Conservation (phyloP, 108 stramenopile species). For the Mediolabrus comicus region DNA sequence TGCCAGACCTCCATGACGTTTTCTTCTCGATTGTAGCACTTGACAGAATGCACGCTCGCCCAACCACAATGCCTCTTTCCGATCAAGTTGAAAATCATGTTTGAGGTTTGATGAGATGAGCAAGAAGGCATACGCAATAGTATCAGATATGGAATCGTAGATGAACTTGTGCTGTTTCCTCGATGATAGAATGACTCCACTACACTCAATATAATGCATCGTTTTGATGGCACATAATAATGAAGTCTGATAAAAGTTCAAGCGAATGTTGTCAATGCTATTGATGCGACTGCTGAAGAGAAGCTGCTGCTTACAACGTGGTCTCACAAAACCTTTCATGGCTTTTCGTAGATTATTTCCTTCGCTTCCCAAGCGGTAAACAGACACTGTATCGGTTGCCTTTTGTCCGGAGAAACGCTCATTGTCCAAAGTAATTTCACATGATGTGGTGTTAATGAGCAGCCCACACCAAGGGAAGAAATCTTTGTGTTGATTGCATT, state of each 20-base stretch:
- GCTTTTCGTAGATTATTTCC: conserved; percentile 46
- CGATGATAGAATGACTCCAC: background rate
- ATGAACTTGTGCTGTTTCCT: conserved; percentile 15
- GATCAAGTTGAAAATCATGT: conserved; percentile 8
- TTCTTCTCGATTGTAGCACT: conserved; percentile 3
- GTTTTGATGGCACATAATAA: conserved; percentile 68
- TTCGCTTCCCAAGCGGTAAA: conserved; percentile 50
- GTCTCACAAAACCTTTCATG: conserved; percentile 76
- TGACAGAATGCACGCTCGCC: conserved; percentile 30
- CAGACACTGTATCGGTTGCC: conserved; percentile 55
- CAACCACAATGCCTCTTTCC: conserved; percentile 35
- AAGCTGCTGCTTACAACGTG: conserved; percentile 68
- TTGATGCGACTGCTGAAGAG: conserved; percentile 76
- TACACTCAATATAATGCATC: conserved; percentile 48
- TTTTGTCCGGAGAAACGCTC: conserved; percentile 54
- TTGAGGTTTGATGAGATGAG: conserved; percentile 30
- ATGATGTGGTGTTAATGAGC: conserved; percentile 72
- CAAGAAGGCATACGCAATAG: conserved; percentile 27
- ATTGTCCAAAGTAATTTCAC: conserved; percentile 74
- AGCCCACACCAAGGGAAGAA: conserved; percentile 89
- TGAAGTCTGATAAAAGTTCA: conserved; percentile 76
- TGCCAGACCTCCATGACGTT: background rate
- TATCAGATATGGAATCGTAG: conserved; percentile 27
- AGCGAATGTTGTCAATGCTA: conserved; percentile 35
- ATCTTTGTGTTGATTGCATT: background rate